A percentile compares a stretch with the other conserved stretches of the same genome.
These are phyloP conservation scores for Phytophthora tubulina DNA, from an alignment of 352 stramenopile species.

Conservation along the genomic window DNA sequence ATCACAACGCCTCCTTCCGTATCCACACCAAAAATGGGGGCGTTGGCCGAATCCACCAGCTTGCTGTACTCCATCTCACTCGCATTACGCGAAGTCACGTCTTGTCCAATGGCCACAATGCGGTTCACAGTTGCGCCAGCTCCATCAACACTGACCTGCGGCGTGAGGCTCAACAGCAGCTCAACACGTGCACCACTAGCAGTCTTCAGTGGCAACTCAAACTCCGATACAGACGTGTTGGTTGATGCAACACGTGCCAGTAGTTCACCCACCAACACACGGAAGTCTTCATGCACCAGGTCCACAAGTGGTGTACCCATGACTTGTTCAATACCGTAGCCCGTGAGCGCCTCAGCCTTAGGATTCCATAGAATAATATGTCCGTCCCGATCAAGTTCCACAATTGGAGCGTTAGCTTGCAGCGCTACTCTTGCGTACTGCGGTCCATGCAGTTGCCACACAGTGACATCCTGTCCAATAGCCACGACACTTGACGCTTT, in stretches of 20 bases:
- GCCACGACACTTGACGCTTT: constrained; percentile 35
- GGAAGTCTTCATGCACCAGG: constrained; percentile 60
- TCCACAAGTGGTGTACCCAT: constrained; percentile 56
- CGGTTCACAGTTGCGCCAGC: constrained; percentile 41
- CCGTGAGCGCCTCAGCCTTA: constrained; percentile 70
- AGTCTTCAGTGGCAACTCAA: constrained; percentile 66
- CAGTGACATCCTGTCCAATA: constrained; percentile 68
- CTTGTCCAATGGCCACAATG: constrained; percentile 78
- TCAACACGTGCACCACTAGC: constrained; percentile 56
- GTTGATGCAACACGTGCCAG: constrained; percentile 56
- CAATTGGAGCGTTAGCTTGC: constrained; percentile 80
- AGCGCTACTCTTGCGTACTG: constrained; percentile 75
- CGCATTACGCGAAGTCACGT: constrained; percentile 69
- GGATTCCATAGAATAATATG: constrained; percentile 76
- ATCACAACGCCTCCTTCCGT: constrained; percentile 67
- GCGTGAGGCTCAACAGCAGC: constrained; percentile 65
- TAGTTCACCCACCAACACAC: constrained; percentile 51
- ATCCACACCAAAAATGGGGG: constrained; percentile 82
- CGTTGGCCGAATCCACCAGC: constrained; percentile 81
- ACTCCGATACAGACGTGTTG: constrained; percentile 58
- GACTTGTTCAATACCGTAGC: constrained; percentile 59
- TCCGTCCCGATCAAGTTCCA: constrained; percentile 79
- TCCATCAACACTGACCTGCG: constrained; percentile 52
- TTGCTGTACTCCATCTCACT: constrained; percentile 79
- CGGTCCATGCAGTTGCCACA: constrained; percentile 50